phyloP scores from a whole-genome alignment of 208 protist species.

The Trypanosomatidae sp. region DNA sequence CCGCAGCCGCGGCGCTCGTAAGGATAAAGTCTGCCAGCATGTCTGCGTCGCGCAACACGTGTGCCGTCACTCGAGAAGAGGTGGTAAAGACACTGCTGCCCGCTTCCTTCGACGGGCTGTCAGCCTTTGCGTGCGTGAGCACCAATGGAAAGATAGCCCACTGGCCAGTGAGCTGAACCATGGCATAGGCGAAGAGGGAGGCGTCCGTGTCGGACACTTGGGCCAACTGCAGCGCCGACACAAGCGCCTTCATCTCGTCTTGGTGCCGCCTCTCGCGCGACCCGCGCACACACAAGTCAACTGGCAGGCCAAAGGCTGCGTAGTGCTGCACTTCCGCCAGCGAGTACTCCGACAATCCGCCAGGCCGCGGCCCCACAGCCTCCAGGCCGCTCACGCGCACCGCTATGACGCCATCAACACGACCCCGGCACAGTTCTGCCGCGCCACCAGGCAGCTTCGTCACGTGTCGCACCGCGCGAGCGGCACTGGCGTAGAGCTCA shows the following conservation, averaged over 20 bases:
- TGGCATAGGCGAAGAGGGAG: slow-evolving; percentile 48
- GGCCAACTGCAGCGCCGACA: slow-evolving; percentile 16
- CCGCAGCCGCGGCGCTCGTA: slow-evolving; percentile 41
- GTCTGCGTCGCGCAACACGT: slow-evolving; percentile 70
- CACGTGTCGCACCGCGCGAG: slow-evolving; percentile 22
- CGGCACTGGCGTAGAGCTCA: slow-evolving; percentile 63
- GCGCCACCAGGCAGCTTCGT: slow-evolving; percentile 21
- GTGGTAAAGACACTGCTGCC: not conserved
- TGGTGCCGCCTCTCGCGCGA: slow-evolving; percentile 17
- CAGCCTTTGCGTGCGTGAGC: slow-evolving; percentile 26
- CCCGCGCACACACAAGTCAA: slow-evolving; percentile 31
- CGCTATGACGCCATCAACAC: slow-evolving; percentile 25
- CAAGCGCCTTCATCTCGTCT: slow-evolving; percentile 18
- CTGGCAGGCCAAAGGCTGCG: slow-evolving; percentile 65
- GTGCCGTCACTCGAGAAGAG: slow-evolving; percentile 25
- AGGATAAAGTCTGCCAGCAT: slow-evolving; percentile 67
- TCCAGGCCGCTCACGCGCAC: slow-evolving; percentile 37
- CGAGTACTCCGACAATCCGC: slow-evolving; percentile 31
- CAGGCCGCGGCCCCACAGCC: slow-evolving; percentile 27
- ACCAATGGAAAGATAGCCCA: slow-evolving; percentile 59
- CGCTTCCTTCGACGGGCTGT: not conserved
- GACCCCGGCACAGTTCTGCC: slow-evolving; percentile 18
- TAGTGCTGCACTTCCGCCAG: slow-evolving; percentile 55
- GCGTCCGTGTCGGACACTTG: slow-evolving; percentile 21
- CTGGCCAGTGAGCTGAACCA: slow-evolving; percentile 51